Evolutionary conservation across 1,284 basidiomycete genomes (phyloP).

Genomic region (Exsudoporus floridanus): DNA sequence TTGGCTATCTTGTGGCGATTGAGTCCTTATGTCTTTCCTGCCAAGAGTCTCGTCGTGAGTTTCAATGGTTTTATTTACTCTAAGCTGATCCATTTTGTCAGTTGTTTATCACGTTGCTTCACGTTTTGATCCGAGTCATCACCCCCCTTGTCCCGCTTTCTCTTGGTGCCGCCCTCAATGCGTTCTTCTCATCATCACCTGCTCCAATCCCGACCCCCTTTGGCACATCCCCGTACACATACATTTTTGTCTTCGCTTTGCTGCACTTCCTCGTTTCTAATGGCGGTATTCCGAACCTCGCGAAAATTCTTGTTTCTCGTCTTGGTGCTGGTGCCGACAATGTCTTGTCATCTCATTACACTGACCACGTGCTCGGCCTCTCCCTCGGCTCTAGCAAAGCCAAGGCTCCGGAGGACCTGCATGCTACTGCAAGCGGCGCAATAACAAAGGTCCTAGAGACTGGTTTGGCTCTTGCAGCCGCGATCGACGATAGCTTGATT

Average conservation of each 20-base stretch:
- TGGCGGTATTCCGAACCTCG: slow-evolving; percentile 69
- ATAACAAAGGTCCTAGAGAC: slow-evolving; percentile 88
- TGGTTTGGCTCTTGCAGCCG: slow-evolving; percentile 78
- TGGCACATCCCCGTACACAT: slow-evolving; percentile 59
- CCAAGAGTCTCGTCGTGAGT: slow-evolving; percentile 27
- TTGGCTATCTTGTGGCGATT: slow-evolving; percentile 21
- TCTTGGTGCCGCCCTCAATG: slow-evolving; percentile 65
- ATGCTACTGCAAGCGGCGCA: slow-evolving; percentile 78
- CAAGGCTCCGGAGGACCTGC: slow-evolving; percentile 57
- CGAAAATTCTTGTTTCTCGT: slow-evolving; percentile 75
- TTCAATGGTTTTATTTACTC: background rate
- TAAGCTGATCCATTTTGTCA: slow-evolving; percentile 31
- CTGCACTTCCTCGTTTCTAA: slow-evolving; percentile 68
- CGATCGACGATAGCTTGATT: slow-evolving; percentile 73
- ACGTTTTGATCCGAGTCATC: slow-evolving; percentile 73
- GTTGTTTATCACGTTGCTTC: slow-evolving; percentile 64
- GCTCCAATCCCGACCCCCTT: slow-evolving; percentile 21
- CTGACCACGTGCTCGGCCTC: slow-evolving; percentile 78
- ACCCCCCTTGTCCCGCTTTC: slow-evolving; percentile 73
- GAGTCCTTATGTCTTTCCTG: slow-evolving; percentile 20
- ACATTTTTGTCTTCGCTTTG: slow-evolving; percentile 60
- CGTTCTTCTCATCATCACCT: slow-evolving; percentile 45
- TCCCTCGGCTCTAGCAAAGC: slow-evolving; percentile 60
- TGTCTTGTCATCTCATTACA: slow-evolving; percentile 77
- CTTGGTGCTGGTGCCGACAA: slow-evolving; percentile 85